Evolutionary conservation across 148 eudicot species (phyloP).

Genomic region (Silene conica): DNA sequence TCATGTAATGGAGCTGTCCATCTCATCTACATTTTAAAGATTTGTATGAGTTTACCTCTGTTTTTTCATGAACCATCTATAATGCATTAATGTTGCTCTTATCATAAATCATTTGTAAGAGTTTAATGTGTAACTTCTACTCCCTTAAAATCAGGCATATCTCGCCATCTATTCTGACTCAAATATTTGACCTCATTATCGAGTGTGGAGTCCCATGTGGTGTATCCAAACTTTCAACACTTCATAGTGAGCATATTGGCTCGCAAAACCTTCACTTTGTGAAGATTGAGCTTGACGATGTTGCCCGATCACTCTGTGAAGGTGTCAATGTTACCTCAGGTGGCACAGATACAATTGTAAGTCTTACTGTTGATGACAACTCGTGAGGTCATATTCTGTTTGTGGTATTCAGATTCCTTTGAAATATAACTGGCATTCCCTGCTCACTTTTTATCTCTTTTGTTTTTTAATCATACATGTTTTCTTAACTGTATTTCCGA

Average conservation of each 20-base stretch:
- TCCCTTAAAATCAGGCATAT: conserved; percentile 37
- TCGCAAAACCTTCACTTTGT: conserved; percentile 46
- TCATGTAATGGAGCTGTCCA: neutral
- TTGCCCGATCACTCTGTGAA: conserved; percentile 45
- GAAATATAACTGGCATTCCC: neutral
- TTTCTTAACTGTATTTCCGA: neutral
- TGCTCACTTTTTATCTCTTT: neutral
- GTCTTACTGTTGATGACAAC: conserved; percentile 18
- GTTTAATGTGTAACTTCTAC: conserved; percentile 7
- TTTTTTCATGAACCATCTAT: neutral
- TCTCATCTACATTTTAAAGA: neutral
- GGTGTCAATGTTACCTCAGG: conserved; percentile 34
- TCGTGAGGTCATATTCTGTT: conserved; percentile 11
- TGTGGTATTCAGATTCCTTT: neutral
- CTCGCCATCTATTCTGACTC: conserved; percentile 43
- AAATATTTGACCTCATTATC: conserved; percentile 47
- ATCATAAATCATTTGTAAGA: neutral
- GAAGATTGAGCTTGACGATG: conserved; percentile 46
- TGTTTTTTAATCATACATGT: neutral
- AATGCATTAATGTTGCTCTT: neutral
- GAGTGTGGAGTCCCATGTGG: conserved; percentile 58
- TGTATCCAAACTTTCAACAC: conserved; percentile 42
- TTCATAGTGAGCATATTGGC: conserved; percentile 28
- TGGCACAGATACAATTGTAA: conserved; percentile 30
- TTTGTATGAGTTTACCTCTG: neutral